Base-by-base conservation (phyloP, 768 basidiomycete genomes). In the Hericium alpestre region DNA sequence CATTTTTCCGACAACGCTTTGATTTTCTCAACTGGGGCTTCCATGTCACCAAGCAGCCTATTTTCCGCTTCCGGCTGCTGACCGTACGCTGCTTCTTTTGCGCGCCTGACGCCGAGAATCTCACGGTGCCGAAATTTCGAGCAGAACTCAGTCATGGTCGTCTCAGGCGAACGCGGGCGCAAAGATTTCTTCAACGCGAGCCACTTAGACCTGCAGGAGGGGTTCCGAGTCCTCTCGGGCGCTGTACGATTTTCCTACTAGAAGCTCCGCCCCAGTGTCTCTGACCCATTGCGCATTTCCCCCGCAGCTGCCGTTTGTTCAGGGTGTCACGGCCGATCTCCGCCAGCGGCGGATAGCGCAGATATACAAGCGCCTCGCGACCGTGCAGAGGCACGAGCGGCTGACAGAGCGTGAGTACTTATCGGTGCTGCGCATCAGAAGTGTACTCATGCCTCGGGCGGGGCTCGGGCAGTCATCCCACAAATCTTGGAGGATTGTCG, bases 1-100 rank as follows among this genome's bases (percentile, higher is more conserved):
- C 85, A 15, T 90, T 90, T 75, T 88, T 87, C 67, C 79, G 77
- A 49, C 72, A 70, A 62, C 78, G 86, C 54, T 82, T 82, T 64
- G 86, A 88, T 64, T 90, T 90, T 67, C 65, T 90, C 58, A 82
- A 81, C 64, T 79, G 81, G 73, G 86, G 82, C 13, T 87, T 88
- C 68, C 77, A 79, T 58, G 78, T 77, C 53, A 84, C 84, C 25
- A 84, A 84, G 3, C 76, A 83, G 61, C 75, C 76, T 56, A 65
- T 84, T 41, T 90, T 84, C 65, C 82, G 83, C 71, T 87, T 90
- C 72, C 77, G 80, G 39, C 74, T 90, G 62, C 70, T 88, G 61
- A 74, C 74, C 55, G 87, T 87, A 68, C 61, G 84, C 75, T 51
- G 38, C 38, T 18, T 55, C 52, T 38, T 50, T 56, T 37, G 38